Conservation (phyloP, 73 alveolate species). For the Paramecium octaurelia region DNA sequence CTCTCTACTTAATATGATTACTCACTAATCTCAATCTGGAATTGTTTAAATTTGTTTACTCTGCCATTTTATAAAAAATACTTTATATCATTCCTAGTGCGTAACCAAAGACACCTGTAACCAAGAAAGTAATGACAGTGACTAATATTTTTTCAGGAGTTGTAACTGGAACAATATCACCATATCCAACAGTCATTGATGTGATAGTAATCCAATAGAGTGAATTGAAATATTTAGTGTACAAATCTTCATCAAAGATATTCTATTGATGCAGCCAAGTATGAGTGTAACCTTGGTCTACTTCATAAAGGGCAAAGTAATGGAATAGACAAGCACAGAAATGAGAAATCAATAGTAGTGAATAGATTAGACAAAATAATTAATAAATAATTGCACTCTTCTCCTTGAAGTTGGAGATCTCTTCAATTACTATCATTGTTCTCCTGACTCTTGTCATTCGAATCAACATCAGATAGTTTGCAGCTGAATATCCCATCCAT, state of each 20-base stretch:
- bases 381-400: conserved; percentile 13
- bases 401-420: conserved; percentile 1
- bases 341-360: background rate
- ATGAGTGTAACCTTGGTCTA: background rate
- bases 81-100: conserved; percentile 53
- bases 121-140: background rate
- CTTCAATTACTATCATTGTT: conserved; percentile 24
- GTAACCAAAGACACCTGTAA: conserved; percentile 30
- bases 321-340: conserved; percentile 49
- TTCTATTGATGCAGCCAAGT: conserved; percentile 29
- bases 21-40: conserved; percentile 20
- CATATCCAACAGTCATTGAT: conserved; percentile 47
- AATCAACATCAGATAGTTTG: conserved; percentile 19
- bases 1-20: background rate
- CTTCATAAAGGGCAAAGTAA: conserved; percentile 11
- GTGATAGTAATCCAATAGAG: conserved; percentile 40
- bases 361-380: conserved; percentile 30
- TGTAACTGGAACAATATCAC: conserved; percentile 39
- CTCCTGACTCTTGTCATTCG: conserved; percentile 42
- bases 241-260: background rate
- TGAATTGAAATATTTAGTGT: background rate
- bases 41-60: background rate
- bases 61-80: conserved; percentile 48
- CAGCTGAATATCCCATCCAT: conserved; percentile 10
- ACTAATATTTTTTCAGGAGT: conserved; percentile 20